These are phyloP conservation scores for Helminthosporium solani DNA, from an alignment of 2,329 filamentous ascomycete genomes.

Conservation along the genomic window DNA sequence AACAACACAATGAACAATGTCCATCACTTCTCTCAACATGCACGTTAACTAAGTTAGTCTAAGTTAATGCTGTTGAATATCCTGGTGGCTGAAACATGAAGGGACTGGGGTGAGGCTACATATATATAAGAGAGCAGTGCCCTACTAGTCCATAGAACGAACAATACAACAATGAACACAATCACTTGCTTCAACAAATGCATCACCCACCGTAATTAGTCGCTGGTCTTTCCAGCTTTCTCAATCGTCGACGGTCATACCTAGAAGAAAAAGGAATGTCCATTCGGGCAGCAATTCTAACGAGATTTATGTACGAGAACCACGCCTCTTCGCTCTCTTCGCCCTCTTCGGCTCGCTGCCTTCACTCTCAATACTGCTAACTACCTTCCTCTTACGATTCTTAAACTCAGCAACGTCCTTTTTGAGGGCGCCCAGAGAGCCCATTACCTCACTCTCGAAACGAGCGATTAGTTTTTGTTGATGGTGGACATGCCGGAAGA, in stretches of 20 bases:
- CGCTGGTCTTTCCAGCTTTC: constrained; percentile 1
- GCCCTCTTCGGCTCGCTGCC: constrained; percentile 1
- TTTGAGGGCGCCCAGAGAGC: constrained; percentile 5
- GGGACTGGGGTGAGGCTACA: no score
- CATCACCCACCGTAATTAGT: background rate
- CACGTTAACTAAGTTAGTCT: no score
- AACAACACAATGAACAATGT: no score
- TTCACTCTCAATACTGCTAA: background rate
- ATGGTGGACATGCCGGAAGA: constrained; percentile 7
- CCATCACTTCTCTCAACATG: no score
- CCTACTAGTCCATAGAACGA: no score
- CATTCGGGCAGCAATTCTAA: constrained; percentile 3
- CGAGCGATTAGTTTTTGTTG: constrained; percentile 7
- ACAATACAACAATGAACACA: no score
- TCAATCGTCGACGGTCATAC: constrained; percentile 2
- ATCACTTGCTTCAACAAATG: no score
- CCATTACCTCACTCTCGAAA: constrained; percentile 7
- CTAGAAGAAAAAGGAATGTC: constrained; percentile 7
- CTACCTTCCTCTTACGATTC: constrained; percentile 5
- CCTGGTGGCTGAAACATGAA: no score
- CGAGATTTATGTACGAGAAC: constrained; percentile 7
- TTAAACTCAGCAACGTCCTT: constrained; percentile 1
- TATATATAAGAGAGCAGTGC: no score
- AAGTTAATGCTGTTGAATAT: no score
- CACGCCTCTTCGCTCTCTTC: constrained; percentile 6